Evolutionary conservation across 1,284 basidiomycete genomes (phyloP).

Genomic region (Leccinum subatratum): DNA sequence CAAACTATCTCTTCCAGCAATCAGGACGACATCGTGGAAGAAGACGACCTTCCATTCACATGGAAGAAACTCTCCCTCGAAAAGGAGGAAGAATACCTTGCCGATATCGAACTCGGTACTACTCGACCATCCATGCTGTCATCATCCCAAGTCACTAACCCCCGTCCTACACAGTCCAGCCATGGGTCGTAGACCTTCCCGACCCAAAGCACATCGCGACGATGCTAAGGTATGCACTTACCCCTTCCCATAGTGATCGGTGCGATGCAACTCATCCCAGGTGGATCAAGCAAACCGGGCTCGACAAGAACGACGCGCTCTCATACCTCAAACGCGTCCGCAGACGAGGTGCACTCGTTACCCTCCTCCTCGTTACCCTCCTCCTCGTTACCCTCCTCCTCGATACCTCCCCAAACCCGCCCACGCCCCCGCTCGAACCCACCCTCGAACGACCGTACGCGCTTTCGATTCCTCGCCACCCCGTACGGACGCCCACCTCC

Average conservation of each 20-base stretch:
- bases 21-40: slow-evolving; percentile 43
- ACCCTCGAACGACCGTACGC: slow-evolving; percentile 48
- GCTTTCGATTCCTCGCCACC: slow-evolving; percentile 60
- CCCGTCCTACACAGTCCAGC: slow-evolving; percentile 39
- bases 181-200: slow-evolving; percentile 84
- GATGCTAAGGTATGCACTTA: slow-evolving; percentile 54
- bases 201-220: slow-evolving; percentile 58
- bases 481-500: slow-evolving; percentile 69
- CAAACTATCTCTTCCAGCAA: slow-evolving; percentile 23
- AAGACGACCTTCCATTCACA: slow-evolving; percentile 59
- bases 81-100: slow-evolving; percentile 56
- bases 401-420: slow-evolving; percentile 35
- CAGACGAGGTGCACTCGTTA: slow-evolving; percentile 44
- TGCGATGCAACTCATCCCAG: slow-evolving; percentile 34
- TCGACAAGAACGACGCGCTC: slow-evolving; percentile 54
- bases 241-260: neutral
- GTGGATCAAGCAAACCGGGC: slow-evolving; percentile 58
- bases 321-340: slow-evolving; percentile 79
- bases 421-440: slow-evolving; percentile 38
- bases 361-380: slow-evolving; percentile 53
- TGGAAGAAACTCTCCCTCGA: slow-evolving; percentile 52
- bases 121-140: neutral
- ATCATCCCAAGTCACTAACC: neutral
- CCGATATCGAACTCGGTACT: slow-evolving; percentile 50
- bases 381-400: slow-evolving; percentile 56